phyloP scores from a whole-genome alignment of 495 filamentous ascomycete species.

The Penicillium chermesinum region DNA sequence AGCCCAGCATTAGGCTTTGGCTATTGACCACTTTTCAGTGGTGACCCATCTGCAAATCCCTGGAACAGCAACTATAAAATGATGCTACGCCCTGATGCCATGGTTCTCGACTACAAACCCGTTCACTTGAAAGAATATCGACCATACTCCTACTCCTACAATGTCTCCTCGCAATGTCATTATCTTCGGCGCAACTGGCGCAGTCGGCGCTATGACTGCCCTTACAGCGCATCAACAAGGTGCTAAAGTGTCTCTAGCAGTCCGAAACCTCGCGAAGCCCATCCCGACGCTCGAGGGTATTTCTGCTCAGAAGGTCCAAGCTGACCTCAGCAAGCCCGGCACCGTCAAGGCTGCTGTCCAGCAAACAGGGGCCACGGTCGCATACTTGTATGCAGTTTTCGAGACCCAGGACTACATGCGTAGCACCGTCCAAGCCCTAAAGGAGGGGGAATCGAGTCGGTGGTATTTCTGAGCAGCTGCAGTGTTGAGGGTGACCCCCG shows the following conservation, averaged over 20 bases:
- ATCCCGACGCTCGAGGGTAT: conserved; percentile 7
- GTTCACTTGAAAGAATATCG: no score
- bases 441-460: conserved; percentile 12
- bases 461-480: conserved; percentile 19
- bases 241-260: conserved; percentile 10
- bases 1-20: no score
- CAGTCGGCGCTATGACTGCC: conserved; percentile 9
- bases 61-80: no score
- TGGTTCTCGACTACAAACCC: no score
- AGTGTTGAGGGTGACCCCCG: conserved; percentile 3
- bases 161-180: conserved; percentile 10
- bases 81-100: no score
- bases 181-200: conserved; percentile 12
- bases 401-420: conserved; percentile 8
- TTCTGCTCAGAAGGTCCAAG: conserved; percentile 4
- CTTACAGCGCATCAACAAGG: conserved; percentile 8
- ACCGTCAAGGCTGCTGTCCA: conserved; percentile 7
- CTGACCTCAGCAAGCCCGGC: conserved; percentile 11
- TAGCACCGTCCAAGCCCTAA: conserved; percentile 4
- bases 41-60: no score
- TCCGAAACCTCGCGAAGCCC: conserved; percentile 10
- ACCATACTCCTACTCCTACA: neutral
- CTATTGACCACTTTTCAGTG: no score
- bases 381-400: conserved; percentile 12
- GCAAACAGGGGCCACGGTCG: conserved; percentile 8